Conservation (phyloP, 208 protist species). For the Acanthamoeba rhysodes region DNA sequence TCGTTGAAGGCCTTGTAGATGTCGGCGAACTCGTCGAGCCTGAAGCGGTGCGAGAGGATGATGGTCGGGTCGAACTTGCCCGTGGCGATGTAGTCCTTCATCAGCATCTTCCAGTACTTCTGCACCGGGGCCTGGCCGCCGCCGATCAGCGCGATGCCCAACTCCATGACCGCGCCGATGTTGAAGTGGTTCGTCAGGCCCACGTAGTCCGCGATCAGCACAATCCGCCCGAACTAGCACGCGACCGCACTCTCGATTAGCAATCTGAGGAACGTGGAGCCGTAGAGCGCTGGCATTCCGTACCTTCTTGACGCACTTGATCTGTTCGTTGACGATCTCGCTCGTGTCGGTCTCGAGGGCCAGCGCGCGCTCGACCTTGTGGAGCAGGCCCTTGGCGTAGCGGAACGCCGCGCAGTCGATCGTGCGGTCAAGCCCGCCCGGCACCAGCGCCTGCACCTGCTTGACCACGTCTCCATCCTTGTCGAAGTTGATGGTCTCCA, state of each 20-base stretch:
- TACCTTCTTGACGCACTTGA: conserved; percentile 77
- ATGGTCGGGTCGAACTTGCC: conserved; percentile 79
- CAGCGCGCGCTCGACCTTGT: conserved; percentile 78
- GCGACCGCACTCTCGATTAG: not conserved
- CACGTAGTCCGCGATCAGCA: conserved; percentile 81
- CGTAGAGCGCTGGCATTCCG: not conserved
- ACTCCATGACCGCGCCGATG: conserved; percentile 85
- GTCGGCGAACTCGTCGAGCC: conserved; percentile 70
- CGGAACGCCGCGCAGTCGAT: conserved; percentile 83
- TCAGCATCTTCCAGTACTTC: conserved; percentile 80
- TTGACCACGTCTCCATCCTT: conserved; percentile 73
- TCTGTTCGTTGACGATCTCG: conserved; percentile 79
- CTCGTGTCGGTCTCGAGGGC: conserved; percentile 81
- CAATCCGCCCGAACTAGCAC: conserved; percentile 67
- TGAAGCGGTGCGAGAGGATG: conserved; percentile 77
- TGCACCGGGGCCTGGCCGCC: conserved; percentile 74
- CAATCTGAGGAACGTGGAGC: not conserved
- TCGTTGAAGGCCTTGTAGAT: conserved; percentile 81
- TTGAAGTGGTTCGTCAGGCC: conserved; percentile 83
- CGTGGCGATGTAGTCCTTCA: conserved; percentile 68
- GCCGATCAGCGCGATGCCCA: conserved; percentile 61
- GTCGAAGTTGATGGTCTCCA: conserved; percentile 79
- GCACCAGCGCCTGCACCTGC: conserved; percentile 32
- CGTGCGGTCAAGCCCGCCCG: conserved; percentile 77
- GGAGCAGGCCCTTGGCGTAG: conserved; percentile 75